Base-by-base conservation (phyloP, 202 grass and related monocot species). In the Schoenoplectus triqueter region DNA sequence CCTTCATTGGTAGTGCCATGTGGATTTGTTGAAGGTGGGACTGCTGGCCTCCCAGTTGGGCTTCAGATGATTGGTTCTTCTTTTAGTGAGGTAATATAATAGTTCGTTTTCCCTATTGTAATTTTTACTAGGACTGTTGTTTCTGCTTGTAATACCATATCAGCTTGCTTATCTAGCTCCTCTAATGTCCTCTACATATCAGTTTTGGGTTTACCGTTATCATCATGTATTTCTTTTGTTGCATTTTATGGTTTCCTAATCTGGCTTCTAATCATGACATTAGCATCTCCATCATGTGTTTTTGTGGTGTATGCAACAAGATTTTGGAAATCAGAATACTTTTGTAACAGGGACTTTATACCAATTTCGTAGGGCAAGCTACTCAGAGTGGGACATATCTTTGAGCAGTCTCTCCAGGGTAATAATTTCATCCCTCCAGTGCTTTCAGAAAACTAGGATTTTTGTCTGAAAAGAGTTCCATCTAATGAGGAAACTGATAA, bases 1-100 rank as follows among this genome's bases (percentile, higher is more conserved):
- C 95, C 95, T 87, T 93, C 91, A 45, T 68, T 98, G 84, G 93
- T 98, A 7, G 90, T 92, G 68, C 95, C 93, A 46, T 98, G 95
- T 82, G 95, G 95, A 75, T 91, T 98, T 82, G 92, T 95, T 71
- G 87, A 91, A 80, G 93, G 92, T 80, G 93, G 95, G 74, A 31
- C 85, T 68, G 88, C 81, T 2, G 89, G 91, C 39, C 93, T 98
- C 21, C 93, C 93, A 48, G 92, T 95, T 75, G 95, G 91, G 19
- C 85, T 98, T 88, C 93, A 98, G 87, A 93, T 98, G 91, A 95
- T 98, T 3, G 86, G 92, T 63, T 81, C 90, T 10, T 81, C 88
- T 39, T 98, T 98, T 69, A 84, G 72, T 31, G 95, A 95, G 95
- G 95, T 98, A 91, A 78, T 51, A 74, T n/a, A 64, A 20, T 78